A percentile compares a stretch with the other conserved stretches of the same genome.
Evolutionary conservation across 2,329 filamentous ascomycete species (phyloP).

Genomic region (Orbilia quercus): DNA sequence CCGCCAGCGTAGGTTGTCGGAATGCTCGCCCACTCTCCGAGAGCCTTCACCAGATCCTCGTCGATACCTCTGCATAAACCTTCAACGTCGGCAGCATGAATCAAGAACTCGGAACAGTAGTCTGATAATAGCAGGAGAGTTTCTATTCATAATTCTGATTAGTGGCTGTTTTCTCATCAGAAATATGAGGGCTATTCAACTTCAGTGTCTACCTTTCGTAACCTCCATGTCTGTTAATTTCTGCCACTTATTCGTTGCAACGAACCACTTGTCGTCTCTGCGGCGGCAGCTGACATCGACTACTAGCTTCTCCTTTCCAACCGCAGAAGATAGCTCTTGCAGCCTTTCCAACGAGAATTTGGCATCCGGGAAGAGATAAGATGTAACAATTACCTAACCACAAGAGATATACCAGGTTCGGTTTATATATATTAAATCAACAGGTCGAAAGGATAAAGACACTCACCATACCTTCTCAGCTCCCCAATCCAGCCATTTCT

Average conservation of each 20-base stretch:
- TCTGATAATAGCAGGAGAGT: constrained; percentile 57
- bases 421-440: constrained; percentile 25
- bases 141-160: constrained; percentile 56
- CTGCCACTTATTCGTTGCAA: constrained; percentile 99
- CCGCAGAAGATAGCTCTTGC: constrained; percentile 76
- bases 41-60: constrained; percentile 78
- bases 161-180: not conserved
- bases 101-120: constrained; percentile 95
- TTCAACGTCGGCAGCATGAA: constrained; percentile 97
- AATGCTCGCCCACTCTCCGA: constrained; percentile 87
- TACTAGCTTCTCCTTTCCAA: constrained; percentile 82
- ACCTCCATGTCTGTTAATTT: constrained; percentile 97
- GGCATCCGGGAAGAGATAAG: constrained; percentile 87
- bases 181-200: too few species aligned
- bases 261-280: constrained; percentile 82
- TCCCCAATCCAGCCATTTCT: constrained; percentile 81
- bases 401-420: not conserved
- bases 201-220: constrained; percentile 73
- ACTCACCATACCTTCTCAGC: constrained; percentile 79
- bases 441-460: constrained; percentile 21
- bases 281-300: constrained; percentile 93
- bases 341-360: constrained; percentile 82
- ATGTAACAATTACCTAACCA: constrained; percentile 91
- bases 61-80: constrained; percentile 92
- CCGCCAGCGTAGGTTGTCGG: constrained; percentile 97